Evolutionary conservation across 192 early-diverging fungal genomes (phyloP).

Genomic region (Umbelopsis sp.): DNA sequence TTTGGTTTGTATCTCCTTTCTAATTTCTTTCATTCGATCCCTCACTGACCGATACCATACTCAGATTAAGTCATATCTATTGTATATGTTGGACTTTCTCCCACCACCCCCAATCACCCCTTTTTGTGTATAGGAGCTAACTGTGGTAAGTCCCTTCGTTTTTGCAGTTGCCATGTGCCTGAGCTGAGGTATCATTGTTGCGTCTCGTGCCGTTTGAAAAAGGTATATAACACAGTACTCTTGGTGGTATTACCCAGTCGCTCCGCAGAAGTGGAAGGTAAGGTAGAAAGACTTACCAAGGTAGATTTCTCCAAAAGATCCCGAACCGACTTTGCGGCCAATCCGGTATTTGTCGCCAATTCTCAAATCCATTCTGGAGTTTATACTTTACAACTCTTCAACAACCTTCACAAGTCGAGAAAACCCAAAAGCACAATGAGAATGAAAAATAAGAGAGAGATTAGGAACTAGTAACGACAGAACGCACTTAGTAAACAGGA

Average conservation of each 20-base stretch:
- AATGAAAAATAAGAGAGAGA: background rate
- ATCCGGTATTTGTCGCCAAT: slow-evolving; percentile 95
- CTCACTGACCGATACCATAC: background rate
- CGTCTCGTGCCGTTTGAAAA: background rate
- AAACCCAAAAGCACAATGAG: background rate
- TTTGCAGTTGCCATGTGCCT: background rate
- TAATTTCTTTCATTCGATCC: background rate
- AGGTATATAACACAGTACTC: background rate
- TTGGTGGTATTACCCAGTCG: too few relatives aligned
- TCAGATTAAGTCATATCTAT: background rate
- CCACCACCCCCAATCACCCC: background rate
- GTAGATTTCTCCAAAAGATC: slow-evolving; percentile 98
- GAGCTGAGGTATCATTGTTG: background rate
- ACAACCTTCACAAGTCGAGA: background rate
- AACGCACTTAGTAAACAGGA: slow-evolving; percentile 1
- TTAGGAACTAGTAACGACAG: background rate
- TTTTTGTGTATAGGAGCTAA: background rate
- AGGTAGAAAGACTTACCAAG: slow-evolving; percentile 60
- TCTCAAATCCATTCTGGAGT: slow-evolving; percentile 66
- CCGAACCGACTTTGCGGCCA: slow-evolving; percentile 94
- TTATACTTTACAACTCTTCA: too few relatives aligned
- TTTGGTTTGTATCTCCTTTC: background rate
- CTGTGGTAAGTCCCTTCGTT: too few relatives aligned
- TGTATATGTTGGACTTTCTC: background rate
- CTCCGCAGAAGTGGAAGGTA: background rate